Evolutionary conservation across 2,329 filamentous ascomycete genomes (phyloP).

Genomic region (Plenodomus tracheiphilus): DNA sequence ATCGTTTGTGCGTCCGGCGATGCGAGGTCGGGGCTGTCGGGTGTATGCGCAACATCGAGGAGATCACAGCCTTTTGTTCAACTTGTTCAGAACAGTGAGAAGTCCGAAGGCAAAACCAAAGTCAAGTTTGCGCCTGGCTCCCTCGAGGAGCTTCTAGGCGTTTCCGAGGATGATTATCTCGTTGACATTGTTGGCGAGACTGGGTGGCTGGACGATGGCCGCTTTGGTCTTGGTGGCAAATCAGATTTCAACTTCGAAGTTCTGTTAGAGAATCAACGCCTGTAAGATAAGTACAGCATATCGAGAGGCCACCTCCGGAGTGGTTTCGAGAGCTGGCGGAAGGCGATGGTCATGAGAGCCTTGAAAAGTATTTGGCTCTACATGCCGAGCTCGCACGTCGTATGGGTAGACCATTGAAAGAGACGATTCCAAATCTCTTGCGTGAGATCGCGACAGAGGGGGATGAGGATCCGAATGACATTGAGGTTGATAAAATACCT

Average conservation of each 20-base stretch:
- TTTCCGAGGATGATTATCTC: constrained; percentile 2
- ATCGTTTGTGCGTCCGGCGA: constrained; percentile 14
- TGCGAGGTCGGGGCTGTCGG: constrained; percentile 3
- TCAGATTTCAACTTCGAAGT: background rate
- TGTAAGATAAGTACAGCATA: constrained; percentile 1
- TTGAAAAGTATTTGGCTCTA: background rate
- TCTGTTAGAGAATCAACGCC: background rate
- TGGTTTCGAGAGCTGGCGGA: constrained; percentile 1
- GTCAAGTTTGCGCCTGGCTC: background rate
- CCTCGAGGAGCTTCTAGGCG: background rate
- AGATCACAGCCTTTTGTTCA: background rate
- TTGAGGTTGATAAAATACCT: background rate
- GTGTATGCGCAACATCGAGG: background rate
- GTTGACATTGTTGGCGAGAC: background rate
- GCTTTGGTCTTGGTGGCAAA: constrained; percentile 1
- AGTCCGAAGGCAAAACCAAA: constrained; percentile 1
- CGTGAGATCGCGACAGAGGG: background rate
- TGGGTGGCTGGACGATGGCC: constrained; percentile 1
- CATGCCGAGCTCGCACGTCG: constrained; percentile 3
- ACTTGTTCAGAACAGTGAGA: background rate
- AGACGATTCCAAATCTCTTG: background rate
- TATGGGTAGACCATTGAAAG: constrained; percentile 1
- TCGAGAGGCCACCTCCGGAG: background rate
- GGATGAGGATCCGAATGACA: background rate
- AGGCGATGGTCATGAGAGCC: background rate